Evolutionary conservation across 352 stramenopile species (phyloP), one percentile per base, ranked within the genome.

Genomic region (Halophytophthora batemanensis): DNA sequence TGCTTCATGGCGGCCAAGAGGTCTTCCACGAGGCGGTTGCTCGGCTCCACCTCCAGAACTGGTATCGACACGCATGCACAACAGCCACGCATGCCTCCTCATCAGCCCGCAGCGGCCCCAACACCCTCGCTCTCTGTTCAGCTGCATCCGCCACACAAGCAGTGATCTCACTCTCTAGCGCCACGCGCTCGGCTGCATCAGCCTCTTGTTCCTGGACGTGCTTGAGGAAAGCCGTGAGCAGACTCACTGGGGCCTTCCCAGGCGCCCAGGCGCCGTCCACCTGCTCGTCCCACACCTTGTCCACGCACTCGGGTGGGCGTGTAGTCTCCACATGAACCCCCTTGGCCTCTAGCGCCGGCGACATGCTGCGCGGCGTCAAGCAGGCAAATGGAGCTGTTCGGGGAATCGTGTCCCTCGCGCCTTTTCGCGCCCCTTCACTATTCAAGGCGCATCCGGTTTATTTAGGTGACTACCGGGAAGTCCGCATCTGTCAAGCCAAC

Each of bases 21-120:
- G 53, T 91, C 80, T 36, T 70, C 62, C 31, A 91, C 80, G 14
- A 91, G 70, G 6, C 61, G 44, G 45, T 90, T 89, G 6, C 71
- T 44, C n/a, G 77, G 77, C 53, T 90, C 80, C 11, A 65, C 37
- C 13, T 66, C 52, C 40, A 90, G 37, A 51, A 90, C 80, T 90
- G 25, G 17, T 13, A 54, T 17, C 14, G 11, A 15, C 36, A 53
- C 35, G 28, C 11, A n/a, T 42, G 35, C 25, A 19, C 22, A 12
- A 29, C 39, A 29, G 28, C 6, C 13, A 17, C 28, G 1, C 11
- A 19, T 19, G 28, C 15, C 18, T 31, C 15, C 39, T 23, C 15
- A 45, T 45, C 38, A 44, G 25, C 25, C 25, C 25, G 25, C 6
- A 17, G 35, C 33, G 31, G 10, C 50, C 33, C 2, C 2, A 47